Evolutionary conservation across 1,284 basidiomycete genomes (phyloP).

Genomic region (Hemileia vastatrix): DNA sequence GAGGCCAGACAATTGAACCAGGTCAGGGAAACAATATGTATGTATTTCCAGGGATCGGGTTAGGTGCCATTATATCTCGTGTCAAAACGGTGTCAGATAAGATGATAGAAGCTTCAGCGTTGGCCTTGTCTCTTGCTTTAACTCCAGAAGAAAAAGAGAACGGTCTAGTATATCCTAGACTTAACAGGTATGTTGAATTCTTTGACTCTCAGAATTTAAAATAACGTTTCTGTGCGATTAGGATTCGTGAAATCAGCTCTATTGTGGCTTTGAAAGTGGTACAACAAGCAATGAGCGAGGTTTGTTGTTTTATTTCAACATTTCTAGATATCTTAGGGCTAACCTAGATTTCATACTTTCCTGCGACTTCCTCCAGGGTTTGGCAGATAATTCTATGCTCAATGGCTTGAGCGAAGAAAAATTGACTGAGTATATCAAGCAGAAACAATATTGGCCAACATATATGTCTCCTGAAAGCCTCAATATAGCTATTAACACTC

Average conservation of each 20-base stretch:
- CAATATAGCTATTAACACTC: constrained; percentile 14
- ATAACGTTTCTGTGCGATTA: neutral
- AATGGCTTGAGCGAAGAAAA: constrained; percentile 6
- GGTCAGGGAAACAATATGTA: constrained; percentile 82
- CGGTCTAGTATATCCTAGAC: constrained; percentile 15
- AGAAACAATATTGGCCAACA: constrained; percentile 21
- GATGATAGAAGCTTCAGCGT: constrained; percentile 49
- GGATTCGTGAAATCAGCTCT: constrained; percentile 22
- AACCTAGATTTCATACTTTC: neutral
- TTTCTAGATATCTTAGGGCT: neutral
- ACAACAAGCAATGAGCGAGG: constrained; percentile 18
- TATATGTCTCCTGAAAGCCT: constrained; percentile 20
- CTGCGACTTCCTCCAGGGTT: neutral
- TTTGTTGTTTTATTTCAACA: too few relatives aligned
- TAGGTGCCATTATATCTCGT: constrained; percentile 51
- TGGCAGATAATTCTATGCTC: constrained; percentile 11
- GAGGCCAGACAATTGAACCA: constrained; percentile 59
- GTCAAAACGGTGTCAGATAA: constrained; percentile 51
- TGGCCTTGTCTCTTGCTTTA: constrained; percentile 68
- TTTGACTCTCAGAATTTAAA: neutral
- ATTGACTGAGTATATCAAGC: constrained; percentile 14
- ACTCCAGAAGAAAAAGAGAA: constrained; percentile 55
- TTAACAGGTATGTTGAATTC: constrained; percentile 3
- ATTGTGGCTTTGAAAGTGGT: constrained; percentile 18
- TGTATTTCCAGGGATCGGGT: constrained; percentile 57